phyloP scores from a whole-genome alignment of 1,284 basidiomycete genomes.

The Leccinum variabile region DNA sequence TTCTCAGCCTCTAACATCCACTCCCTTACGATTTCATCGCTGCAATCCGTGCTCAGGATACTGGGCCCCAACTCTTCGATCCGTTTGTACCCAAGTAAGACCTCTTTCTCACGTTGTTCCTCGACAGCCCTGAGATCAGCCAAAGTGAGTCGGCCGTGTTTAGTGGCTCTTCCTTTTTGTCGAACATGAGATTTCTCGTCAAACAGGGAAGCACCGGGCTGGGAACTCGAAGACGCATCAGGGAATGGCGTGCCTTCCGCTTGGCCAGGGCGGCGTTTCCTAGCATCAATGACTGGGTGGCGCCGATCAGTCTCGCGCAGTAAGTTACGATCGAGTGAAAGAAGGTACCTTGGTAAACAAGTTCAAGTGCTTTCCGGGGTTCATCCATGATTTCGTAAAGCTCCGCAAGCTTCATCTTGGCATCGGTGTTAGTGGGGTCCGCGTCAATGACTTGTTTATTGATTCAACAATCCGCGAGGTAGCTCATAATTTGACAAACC shows the following conservation, averaged over 20 bases:
- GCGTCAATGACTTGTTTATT: constrained; percentile 60
- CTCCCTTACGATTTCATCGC: constrained; percentile 49
- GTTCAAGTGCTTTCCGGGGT: constrained; percentile 77
- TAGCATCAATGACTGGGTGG: constrained; percentile 20
- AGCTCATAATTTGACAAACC: constrained; percentile 19
- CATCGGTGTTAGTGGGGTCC: constrained; percentile 75
- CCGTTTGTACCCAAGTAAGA: constrained; percentile 48
- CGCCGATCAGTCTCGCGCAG: neutral
- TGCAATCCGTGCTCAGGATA: constrained; percentile 34
- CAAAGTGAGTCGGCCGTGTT: constrained; percentile 49
- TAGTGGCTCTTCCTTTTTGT: constrained; percentile 35
- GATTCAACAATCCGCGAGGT: constrained; percentile 3
- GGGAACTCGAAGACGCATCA: constrained; percentile 24
- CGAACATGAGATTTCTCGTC: constrained; percentile 48
- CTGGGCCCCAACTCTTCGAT: constrained; percentile 48
- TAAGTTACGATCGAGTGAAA: neutral
- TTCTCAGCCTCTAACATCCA: constrained; percentile 82
- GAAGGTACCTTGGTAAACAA: constrained; percentile 78
- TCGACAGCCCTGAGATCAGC: constrained; percentile 61
- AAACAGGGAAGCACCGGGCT: constrained; percentile 49
- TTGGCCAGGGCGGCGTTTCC: constrained; percentile 47
- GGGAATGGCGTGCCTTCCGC: constrained; percentile 24
- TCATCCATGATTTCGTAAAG: constrained; percentile 84
- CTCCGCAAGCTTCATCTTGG: constrained; percentile 86
- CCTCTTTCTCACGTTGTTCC: constrained; percentile 61